Evolutionary conservation across 1,139 yeast genomes (phyloP).

Genomic region (Zygosaccharomyces sapae): DNA sequence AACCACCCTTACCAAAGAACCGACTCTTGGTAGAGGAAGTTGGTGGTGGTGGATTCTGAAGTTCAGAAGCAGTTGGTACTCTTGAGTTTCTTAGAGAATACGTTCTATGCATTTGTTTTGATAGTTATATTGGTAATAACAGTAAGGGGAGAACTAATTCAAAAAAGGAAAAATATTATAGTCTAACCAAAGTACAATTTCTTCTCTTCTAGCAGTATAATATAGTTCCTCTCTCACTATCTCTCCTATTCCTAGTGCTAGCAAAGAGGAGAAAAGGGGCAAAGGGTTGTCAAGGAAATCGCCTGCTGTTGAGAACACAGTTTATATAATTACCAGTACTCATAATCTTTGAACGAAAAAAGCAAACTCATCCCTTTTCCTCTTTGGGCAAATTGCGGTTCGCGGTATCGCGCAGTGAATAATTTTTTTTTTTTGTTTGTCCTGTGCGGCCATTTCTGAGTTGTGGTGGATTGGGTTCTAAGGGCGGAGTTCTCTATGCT

Average conservation of each 20-base stretch:
- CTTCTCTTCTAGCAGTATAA: too few relatives aligned
- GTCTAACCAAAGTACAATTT: background rate
- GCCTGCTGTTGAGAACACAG: background rate
- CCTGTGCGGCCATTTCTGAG: background rate
- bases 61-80: slow-evolving; percentile 95
- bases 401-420: slow-evolving; percentile 4
- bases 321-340: background rate
- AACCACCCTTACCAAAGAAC: slow-evolving; percentile 87
- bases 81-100: slow-evolving; percentile 91
- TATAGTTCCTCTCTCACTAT: too few relatives aligned
- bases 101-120: slow-evolving; percentile 84
- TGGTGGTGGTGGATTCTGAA: slow-evolving; percentile 94
- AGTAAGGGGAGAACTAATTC: background rate
- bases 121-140: background rate
- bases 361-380: slow-evolving; percentile 7
- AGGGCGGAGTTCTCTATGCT: background rate
- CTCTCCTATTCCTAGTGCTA: background rate
- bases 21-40: slow-evolving; percentile 81
- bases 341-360: slow-evolving; percentile 1
- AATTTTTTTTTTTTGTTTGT: background rate
- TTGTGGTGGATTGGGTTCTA: background rate
- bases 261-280: background rate
- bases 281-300: background rate
- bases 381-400: slow-evolving; percentile 5
- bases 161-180: background rate